Base-by-base conservation (phyloP, 371 early-diverging fungal species). In the Funneliformis caledonium region DNA sequence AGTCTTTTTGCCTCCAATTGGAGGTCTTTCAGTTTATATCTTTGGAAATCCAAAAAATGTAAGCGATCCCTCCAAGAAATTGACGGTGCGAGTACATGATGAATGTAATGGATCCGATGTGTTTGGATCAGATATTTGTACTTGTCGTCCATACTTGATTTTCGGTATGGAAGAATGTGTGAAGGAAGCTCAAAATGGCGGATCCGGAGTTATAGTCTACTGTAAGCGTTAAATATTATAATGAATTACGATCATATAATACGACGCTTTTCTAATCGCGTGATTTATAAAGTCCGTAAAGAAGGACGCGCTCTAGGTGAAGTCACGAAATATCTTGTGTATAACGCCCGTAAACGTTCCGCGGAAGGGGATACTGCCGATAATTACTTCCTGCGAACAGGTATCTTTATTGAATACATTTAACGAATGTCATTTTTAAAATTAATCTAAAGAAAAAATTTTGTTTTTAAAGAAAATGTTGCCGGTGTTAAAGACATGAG, bases 401-500 rank as follows among this genome's bases (percentile, higher is more conserved):
- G 76, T 76, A 76, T 43, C 14, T 72, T 50, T 50, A 52, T 26
- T 43, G 59, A 74, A 56, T 43, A 33, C 2, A 31, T 70, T 16
- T 12, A 59, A 33, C n/a, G 59, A 26, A 59, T 33, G 56, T 42
- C 5, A 19, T 31, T 65, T 4, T 62, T 76, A 50, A 22, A 26
- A 60, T 19, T n/a, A 60, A 16, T 9, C n/a, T 61, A 76, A 76
- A 31, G n/a, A 31, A 3, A 61, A 37, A 26, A 0, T 26, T 60
- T 16, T 76, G 12, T 22, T 43, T 8, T 56, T 7, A 45, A 97
- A 1, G 97, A 97, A 84, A 93, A 93, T 83, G 93, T 98, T 83
- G 98, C 98, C 14, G 98, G 98, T 42, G 98, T 98, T 67, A 97
- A 97, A 88, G 98, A 98, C 83, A 96, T 97, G 96, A 89, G 98